phyloP scores from a whole-genome alignment of 2,329 filamentous ascomycete genomes.

The Microdochium trichocladiopsis region DNA sequence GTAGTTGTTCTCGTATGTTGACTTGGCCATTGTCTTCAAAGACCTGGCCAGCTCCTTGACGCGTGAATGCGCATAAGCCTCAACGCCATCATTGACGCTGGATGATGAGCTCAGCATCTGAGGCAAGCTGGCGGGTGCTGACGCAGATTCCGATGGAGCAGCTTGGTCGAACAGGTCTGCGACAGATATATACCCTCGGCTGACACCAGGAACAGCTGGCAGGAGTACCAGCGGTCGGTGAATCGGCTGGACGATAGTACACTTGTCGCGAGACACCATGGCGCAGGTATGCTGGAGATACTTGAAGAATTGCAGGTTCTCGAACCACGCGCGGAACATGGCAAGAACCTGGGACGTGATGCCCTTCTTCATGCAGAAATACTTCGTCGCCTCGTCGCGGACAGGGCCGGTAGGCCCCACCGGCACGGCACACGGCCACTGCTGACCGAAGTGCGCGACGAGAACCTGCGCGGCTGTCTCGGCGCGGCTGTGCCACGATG shows the following conservation, averaged over 20 bases:
- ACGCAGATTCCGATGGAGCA: too few relatives aligned
- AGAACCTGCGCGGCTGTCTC: neutral
- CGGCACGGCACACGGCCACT: neutral
- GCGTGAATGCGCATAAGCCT: too few relatives aligned
- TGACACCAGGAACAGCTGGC: too few relatives aligned
- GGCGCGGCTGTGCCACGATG: neutral
- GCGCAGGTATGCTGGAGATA: neutral
- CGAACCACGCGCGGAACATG: neutral
- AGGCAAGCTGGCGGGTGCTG: too few relatives aligned
- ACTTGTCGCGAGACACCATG: neutral
- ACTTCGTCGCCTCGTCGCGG: neutral
- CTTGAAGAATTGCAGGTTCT: neutral
- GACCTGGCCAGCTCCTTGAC: neutral
- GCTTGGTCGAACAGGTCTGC: too few relatives aligned
- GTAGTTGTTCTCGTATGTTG: constrained; percentile 4
- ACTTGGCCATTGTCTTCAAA: neutral
- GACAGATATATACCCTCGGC: too few relatives aligned
- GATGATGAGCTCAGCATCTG: too few relatives aligned
- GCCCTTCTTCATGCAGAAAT: neutral
- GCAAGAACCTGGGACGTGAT: neutral
- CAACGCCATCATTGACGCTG: too few relatives aligned
- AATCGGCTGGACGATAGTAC: neutral
- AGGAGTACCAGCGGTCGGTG: neutral
- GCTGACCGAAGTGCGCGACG: neutral
- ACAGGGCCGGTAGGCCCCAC: neutral